Evolutionary conservation across 2,329 filamentous ascomycete genomes (phyloP), one percentile per base, ranked within the genome.

Genomic region (Aspergillus oerlinghausenensis): DNA sequence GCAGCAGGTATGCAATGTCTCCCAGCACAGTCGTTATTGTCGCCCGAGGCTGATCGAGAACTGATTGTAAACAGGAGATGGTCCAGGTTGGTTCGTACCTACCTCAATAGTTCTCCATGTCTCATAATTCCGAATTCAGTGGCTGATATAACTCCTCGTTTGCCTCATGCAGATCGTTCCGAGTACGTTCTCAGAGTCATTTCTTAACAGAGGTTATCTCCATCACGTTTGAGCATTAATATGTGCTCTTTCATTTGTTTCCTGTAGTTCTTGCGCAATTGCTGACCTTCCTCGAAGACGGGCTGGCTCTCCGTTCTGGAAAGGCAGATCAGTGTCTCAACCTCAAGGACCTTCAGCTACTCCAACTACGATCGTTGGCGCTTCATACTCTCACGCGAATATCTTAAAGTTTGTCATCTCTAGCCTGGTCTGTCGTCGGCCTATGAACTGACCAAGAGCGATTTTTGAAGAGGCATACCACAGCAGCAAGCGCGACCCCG

Each of bases 371-470:
- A 89, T 99, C 38, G 89, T 97, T 58, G 94, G 94, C 65, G 94
- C 94, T 55, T 88, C 92, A 49, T 99, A 99, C 73, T 97, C 94
- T 14, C 94, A 99, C 75, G 90, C 93, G 28, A 92, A 97, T 76
- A 90, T 96, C 70, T 82, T 97, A 66, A 96, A 93, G 75, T 88
- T 93, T 57, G 58, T 57, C 5, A 51, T 50, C 43, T 51, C 49
- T 25, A 42, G 11, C 7, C 40, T 58, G 60, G 53, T 53, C 32
- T 64, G 60, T 61, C 55, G 55, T 29, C 28, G 28, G 29, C 29
- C 23, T 26, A 23, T 25, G 28, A 42, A 29, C 49, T 42, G 42
- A 50, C 43, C 17, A 42, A 43, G 62, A 51, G 25, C 21, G 7
- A 47, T 51, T 43, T 48, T 52, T 42, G 35, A 51, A 72, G 70